These are phyloP conservation scores for Hypoxylon sp. DNA, from an alignment of 2,329 filamentous ascomycete genomes.

Conservation along the genomic window DNA sequence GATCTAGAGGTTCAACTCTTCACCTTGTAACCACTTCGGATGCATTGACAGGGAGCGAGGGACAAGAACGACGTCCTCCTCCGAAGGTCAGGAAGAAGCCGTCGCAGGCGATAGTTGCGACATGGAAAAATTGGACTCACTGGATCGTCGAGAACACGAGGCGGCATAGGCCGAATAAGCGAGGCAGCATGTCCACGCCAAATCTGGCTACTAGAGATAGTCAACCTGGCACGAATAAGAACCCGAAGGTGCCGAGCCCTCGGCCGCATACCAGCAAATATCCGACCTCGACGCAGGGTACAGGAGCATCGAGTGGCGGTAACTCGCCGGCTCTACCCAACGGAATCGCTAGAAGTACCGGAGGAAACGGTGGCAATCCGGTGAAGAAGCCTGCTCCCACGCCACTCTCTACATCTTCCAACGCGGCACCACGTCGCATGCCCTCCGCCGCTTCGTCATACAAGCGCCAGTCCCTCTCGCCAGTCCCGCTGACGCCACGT, in stretches of 20 bases:
- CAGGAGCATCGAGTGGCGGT: constrained; percentile 58
- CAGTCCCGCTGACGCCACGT: constrained; percentile 87
- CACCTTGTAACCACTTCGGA: constrained; percentile 81
- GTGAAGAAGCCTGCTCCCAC: constrained; percentile 49
- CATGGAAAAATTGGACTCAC: constrained; percentile 74
- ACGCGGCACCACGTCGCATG: constrained; percentile 49
- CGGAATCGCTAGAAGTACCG: constrained; percentile 57
- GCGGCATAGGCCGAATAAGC: constrained; percentile 63
- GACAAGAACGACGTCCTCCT: constrained; percentile 46
- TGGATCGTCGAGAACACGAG: constrained; percentile 72
- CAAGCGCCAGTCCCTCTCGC: constrained; percentile 85
- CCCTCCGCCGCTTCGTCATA: constrained; percentile 58
- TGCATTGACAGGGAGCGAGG: constrained; percentile 56
- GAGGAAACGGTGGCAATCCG: constrained; percentile 41
- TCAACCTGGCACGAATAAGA: constrained; percentile 56
- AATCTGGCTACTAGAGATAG: constrained; percentile 66
- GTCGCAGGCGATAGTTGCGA: constrained; percentile 69
- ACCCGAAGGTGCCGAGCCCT: constrained; percentile 66
- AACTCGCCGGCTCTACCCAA: constrained; percentile 66
- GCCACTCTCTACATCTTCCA: constrained; percentile 49
- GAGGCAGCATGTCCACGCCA: constrained; percentile 69
- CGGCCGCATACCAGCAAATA: constrained; percentile 72
- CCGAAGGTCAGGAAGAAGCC: constrained; percentile 68
- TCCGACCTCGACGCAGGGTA: constrained; percentile 56
- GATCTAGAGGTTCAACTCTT: constrained; percentile 85